Evolutionary conservation across 306 rosid species (phyloP).

Genomic region (Rosa lucieae): DNA sequence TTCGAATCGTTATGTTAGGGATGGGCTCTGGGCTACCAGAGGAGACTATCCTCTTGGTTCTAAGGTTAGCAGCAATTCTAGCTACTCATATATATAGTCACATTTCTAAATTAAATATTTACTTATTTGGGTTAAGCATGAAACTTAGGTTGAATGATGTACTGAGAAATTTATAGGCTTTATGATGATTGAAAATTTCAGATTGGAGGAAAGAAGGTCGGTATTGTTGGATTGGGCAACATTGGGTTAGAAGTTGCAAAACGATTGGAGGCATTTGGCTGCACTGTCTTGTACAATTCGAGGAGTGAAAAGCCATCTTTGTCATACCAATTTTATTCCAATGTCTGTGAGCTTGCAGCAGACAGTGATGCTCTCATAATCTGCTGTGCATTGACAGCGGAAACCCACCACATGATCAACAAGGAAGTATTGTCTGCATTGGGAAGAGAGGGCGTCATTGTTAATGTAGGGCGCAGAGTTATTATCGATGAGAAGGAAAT

Average conservation of each 20-base stretch:
- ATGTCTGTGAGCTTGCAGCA: conserved; percentile 42
- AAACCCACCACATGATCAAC: conserved; percentile 44
- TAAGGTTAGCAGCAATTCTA: conserved; percentile 26
- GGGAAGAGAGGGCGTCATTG: conserved; percentile 43
- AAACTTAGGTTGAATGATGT: neutral
- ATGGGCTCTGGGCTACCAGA: conserved; percentile 8
- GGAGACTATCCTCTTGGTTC: conserved; percentile 35
- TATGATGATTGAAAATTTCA: conserved; percentile 14
- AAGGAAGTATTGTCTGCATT: conserved; percentile 43
- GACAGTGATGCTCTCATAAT: conserved; percentile 36
- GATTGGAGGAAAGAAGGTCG: conserved; percentile 47
- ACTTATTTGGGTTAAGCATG: no score
- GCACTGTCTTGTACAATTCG: conserved; percentile 48
- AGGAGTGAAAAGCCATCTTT: conserved; percentile 36
- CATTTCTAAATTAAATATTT: no score
- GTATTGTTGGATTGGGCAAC: conserved; percentile 54
- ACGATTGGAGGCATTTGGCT: conserved; percentile 45
- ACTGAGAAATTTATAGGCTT: neutral
- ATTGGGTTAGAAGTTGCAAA: conserved; percentile 54
- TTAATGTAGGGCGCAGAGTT: conserved; percentile 50
- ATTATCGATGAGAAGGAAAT: conserved; percentile 45
- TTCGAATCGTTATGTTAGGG: conserved; percentile 31
- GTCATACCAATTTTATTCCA: conserved; percentile 37
- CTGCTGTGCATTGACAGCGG: conserved; percentile 44
- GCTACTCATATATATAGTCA: no score